Evolutionary conservation across 1,284 basidiomycete genomes (phyloP).

Genomic region (Peniophora sp.): DNA sequence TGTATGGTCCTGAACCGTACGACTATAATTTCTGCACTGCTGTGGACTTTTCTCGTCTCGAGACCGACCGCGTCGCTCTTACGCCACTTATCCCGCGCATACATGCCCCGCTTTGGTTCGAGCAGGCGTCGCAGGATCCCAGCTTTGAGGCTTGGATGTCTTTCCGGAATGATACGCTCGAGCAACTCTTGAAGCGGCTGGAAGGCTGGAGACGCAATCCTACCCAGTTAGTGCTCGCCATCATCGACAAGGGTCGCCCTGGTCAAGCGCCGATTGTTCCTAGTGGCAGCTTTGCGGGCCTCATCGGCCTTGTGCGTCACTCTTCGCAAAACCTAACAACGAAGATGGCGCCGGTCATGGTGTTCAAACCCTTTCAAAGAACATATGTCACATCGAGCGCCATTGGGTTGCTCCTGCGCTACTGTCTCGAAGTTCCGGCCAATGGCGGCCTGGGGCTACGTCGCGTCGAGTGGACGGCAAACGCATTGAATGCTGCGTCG

Average conservation of each 20-base stretch:
- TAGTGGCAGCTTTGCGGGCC: not conserved
- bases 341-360: conserved; percentile 43
- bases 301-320: conserved; percentile 11
- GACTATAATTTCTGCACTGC: conserved; percentile 25
- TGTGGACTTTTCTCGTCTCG: conserved; percentile 21
- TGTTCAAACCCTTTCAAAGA: conserved; percentile 52
- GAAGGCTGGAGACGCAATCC: conserved; percentile 4
- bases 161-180: conserved; percentile 7
- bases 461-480: conserved; percentile 55
- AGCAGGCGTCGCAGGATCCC: conserved; percentile 10
- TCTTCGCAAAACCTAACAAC: conserved; percentile 28
- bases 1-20: conserved; percentile 13
- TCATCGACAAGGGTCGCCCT: not conserved
- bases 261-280: not conserved
- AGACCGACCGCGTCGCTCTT: conserved; percentile 29
- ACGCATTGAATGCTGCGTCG: conserved; percentile 41
- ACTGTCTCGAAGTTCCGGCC: conserved; percentile 41
- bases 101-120: conserved; percentile 23
- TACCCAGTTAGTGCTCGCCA: not conserved
- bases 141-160: conserved; percentile 13
- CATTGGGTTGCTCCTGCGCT: conserved; percentile 49
- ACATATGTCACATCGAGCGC: conserved; percentile 60
- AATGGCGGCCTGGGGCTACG: conserved; percentile 46
- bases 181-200: conserved; percentile 8
- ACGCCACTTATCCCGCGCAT: conserved; percentile 27